A percentile compares a stretch with the other conserved stretches of the same genome.
phyloP scores from a whole-genome alignment of 1,284 basidiomycete species.

The Puccinia coronata region DNA sequence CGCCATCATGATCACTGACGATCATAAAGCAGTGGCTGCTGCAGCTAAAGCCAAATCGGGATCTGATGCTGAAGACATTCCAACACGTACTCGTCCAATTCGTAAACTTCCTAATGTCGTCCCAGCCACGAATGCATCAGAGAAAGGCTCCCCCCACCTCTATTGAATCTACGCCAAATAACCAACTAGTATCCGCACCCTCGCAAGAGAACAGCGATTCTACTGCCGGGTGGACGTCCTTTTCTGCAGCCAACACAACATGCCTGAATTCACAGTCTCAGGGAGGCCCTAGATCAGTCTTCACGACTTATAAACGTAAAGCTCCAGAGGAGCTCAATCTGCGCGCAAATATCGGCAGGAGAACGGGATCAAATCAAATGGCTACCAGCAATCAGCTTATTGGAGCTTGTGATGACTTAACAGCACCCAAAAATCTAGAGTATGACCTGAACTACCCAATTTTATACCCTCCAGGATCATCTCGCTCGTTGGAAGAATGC shows the following conservation, averaged over 20 bases:
- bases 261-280: not conserved
- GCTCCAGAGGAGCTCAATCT: conserved; percentile 35
- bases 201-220: not conserved
- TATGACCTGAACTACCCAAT: not conserved
- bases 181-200: not conserved
- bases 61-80: conserved; percentile 37
- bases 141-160: conserved; percentile 53
- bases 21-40: conserved; percentile 79
- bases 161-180: not conserved
- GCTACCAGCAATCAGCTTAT: not conserved
- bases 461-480: not conserved
- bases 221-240: not conserved
- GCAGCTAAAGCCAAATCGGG: conserved; percentile 49
- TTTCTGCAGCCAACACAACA: not conserved
- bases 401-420: not conserved
- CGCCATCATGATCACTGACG: conserved; percentile 98
- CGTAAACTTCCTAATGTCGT: conserved; percentile 51
- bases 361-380: conserved; percentile 25
- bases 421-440: not conserved
- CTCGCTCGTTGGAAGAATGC: conserved; percentile 4
- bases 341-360: conserved; percentile 18
- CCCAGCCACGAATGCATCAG: conserved; percentile 38
- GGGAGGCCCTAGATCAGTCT: not conserved
- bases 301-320: conserved; percentile 38
- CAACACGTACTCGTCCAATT: conserved; percentile 24